Conservation (phyloP, 2,329 filamentous ascomycete genomes). For the Herpomyces periplanetae region DNA sequence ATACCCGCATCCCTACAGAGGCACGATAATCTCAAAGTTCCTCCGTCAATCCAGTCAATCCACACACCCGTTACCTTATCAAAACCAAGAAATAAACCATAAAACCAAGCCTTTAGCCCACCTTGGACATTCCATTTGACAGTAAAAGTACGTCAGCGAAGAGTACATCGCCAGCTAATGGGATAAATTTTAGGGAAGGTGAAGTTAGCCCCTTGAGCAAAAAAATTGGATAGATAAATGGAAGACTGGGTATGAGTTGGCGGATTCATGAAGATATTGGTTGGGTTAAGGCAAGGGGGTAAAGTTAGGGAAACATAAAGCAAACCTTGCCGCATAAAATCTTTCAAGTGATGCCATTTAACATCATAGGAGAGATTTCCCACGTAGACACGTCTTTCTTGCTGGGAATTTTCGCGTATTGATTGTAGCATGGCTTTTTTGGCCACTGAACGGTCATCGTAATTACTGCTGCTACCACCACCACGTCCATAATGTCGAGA, state of each 20-base stretch:
- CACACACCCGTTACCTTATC: no score
- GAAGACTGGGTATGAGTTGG: background rate
- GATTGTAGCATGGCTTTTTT: conserved; percentile 90
- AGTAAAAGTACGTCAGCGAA: conserved; percentile 97
- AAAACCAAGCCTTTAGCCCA: conserved; percentile 60
- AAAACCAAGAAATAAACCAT: conserved; percentile 18
- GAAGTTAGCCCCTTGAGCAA: conserved; percentile 2
- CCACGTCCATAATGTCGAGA: no score
- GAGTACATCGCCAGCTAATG: conserved; percentile 76
- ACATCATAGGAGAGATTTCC: conserved; percentile 97
- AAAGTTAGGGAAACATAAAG: conserved; percentile 4
- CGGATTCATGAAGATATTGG: background rate
- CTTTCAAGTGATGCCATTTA: conserved; percentile 98
- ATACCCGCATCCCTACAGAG: conserved; percentile 99
- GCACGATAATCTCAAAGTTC: conserved; percentile 47
- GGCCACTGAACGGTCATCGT: conserved; percentile 41
- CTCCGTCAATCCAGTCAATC: conserved; percentile 97
- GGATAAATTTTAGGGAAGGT: conserved; percentile 6
- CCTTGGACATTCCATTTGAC: conserved; percentile 99
- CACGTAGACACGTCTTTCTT: conserved; percentile 96
- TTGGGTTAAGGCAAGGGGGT: background rate
- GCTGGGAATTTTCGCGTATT: conserved; percentile 72
- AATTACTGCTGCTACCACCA: no score
- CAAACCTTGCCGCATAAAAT: conserved; percentile 98
- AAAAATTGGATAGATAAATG: conserved; percentile 2